These are phyloP conservation scores for Prinsepia uniflora DNA, from an alignment of 306 rosid species.

Conservation along the genomic window DNA sequence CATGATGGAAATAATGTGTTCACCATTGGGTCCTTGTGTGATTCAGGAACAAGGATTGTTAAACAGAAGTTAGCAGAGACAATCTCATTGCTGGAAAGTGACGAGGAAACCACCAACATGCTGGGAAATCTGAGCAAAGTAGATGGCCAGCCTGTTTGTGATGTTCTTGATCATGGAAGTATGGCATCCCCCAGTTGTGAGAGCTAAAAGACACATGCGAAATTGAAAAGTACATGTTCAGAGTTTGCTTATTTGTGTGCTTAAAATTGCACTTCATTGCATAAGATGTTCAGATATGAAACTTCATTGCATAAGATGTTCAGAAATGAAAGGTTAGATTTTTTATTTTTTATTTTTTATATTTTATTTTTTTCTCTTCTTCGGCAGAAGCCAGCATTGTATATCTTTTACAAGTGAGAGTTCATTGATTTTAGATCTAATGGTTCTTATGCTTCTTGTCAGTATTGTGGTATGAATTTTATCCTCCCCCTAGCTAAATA, in stretches of 20 bases:
- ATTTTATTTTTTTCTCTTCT: neutral
- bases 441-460: neutral
- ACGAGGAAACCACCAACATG: neutral
- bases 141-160: neutral
- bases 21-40: slow-evolving; percentile 5
- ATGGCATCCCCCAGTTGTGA: slow-evolving; percentile 4
- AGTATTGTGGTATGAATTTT: neutral
- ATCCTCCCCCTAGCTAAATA: neutral
- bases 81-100: neutral
- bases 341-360: no score
- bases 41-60: slow-evolving; percentile 4
- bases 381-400: neutral
- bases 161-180: neutral
- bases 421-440: neutral
- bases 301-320: neutral
- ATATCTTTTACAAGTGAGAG: neutral
- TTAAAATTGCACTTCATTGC: neutral
- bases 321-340: slow-evolving; percentile 1
- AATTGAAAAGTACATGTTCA: neutral
- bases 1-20: slow-evolving; percentile 15
- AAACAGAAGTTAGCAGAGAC: slow-evolving; percentile 7
- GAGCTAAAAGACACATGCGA: neutral
- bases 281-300: neutral
- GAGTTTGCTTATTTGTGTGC: neutral
- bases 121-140: slow-evolving; percentile 1